phyloP scores from a whole-genome alignment of 1,284 basidiomycete genomes.

The Lentinula novae-zelandiae region DNA sequence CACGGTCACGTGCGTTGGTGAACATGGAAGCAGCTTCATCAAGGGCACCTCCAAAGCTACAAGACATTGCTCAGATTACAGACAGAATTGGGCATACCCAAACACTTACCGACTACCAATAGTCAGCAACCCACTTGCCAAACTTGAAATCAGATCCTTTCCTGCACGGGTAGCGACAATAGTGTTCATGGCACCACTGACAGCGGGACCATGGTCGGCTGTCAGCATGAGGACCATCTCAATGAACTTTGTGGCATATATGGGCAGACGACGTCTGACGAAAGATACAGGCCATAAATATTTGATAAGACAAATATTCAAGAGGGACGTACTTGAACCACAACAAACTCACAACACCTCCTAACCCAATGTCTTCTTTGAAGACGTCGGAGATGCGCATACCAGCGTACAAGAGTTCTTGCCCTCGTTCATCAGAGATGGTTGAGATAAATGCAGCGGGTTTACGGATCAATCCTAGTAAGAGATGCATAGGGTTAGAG shows the following conservation, averaged over 20 bases:
- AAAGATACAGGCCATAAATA: not conserved
- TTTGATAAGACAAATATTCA: constrained; percentile 33
- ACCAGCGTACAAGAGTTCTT: constrained; percentile 97
- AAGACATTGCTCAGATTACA: constrained; percentile 25
- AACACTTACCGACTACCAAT: constrained; percentile 71
- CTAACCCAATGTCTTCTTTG: constrained; percentile 96
- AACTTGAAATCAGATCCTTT: constrained; percentile 96
- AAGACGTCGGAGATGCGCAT: constrained; percentile 99
- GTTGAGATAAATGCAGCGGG: constrained; percentile 99
- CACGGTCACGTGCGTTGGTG: constrained; percentile 86
- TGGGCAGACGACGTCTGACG: constrained; percentile 44
- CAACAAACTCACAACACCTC: constrained; percentile 93
- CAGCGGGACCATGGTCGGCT: constrained; percentile 97
- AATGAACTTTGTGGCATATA: constrained; percentile 92
- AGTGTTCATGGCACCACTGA: constrained; percentile 99
- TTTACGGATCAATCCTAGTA: constrained; percentile 95
- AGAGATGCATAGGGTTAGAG: constrained; percentile 7
- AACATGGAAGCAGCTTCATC: constrained; percentile 98
- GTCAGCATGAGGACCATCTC: constrained; percentile 99
- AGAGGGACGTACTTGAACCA: constrained; percentile 81
- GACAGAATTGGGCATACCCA: not conserved
- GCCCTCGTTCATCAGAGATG: constrained; percentile 98
- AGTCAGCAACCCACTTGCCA: constrained; percentile 94
- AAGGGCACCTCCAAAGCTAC: constrained; percentile 91
- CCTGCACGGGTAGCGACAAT: constrained; percentile 98